Base-by-base conservation (phyloP, 495 filamentous ascomycete species). In the Cercophora samala region DNA sequence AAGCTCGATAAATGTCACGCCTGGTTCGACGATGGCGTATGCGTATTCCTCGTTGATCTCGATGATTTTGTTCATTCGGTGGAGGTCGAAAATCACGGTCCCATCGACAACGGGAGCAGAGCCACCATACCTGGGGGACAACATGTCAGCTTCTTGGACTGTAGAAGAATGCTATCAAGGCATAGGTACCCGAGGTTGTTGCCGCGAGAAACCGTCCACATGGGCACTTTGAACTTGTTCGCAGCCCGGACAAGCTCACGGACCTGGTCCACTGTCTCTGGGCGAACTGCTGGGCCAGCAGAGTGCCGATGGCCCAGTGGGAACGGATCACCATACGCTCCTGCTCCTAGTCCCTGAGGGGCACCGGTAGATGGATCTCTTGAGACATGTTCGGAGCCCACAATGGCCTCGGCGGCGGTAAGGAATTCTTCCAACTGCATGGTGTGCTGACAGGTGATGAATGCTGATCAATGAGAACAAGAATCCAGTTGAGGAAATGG, bases 11-110 rank as follows among this genome's bases (percentile, higher is more conserved):
- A 80, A 87, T 0, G 84, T 82, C 0, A 88, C 86, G 21, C 85
- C 86, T 0, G 85, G 85, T 63, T 88, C 85, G 6, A 88, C 79
- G 1, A 88, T 69, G n/a, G 77, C 80, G 58, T 74, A 83, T 0
- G 81, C 81, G 59, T 80, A 77, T 46, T 87, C 81, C 0, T 65
- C 78, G 66, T 87, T 78, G 17, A 88, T 72, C 11, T 85, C 75
- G 6, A 88, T 62, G 17, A 88, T 78, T 60, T 70, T 70, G 67
- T 84, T 82, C 85, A 88, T 87, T 29, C 79, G 77, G 1, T 83
- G 84, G 15, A 88, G 73, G 64, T 87, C 83, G 0, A 89, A 51
- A 1, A 82, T 81, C 0, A 87, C 79, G 19, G 76, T 79, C 6
- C 85, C 85, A 0, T 76, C 78, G 1, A 88, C 78, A 6, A 83